Evolutionary conservation across 257 asterid genomes (phyloP).

Genomic region (Nyctanthes arbortristis): DNA sequence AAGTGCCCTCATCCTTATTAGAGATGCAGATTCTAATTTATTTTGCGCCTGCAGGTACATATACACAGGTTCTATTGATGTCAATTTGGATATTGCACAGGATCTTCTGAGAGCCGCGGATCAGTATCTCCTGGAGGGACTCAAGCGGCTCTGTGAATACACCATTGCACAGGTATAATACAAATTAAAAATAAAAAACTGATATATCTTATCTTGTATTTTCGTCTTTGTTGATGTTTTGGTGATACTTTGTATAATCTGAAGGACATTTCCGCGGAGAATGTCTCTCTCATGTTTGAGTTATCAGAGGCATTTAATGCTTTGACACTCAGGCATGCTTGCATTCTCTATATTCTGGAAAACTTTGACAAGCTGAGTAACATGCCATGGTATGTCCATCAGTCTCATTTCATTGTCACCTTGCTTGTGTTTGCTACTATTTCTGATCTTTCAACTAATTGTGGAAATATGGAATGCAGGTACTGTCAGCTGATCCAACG

Average conservation of each 20-base stretch:
- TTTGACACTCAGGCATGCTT: conserved; percentile 67
- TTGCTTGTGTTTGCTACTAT: neutral
- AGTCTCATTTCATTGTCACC: neutral
- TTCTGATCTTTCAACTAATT: neutral
- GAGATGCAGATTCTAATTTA: conserved; percentile 11
- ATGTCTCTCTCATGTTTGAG: conserved; percentile 84
- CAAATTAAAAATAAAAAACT: neutral
- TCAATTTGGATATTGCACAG: conserved; percentile 78
- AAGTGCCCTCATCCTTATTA: neutral
- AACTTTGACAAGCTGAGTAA: conserved; percentile 59
- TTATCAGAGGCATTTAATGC: conserved; percentile 95
- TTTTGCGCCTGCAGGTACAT: conserved; percentile 56
- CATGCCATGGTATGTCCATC: conserved; percentile 64
- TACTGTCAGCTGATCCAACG: conserved; percentile 68
- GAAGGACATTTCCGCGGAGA: conserved; percentile 83
- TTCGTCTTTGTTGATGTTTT: conserved; percentile 9
- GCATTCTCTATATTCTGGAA: conserved; percentile 79
- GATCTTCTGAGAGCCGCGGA: conserved; percentile 97
- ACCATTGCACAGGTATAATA: conserved; percentile 82
- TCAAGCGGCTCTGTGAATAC: conserved; percentile 88
- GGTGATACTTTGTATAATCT: conserved; percentile 30
- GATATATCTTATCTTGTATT: neutral
- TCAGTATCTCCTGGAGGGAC: conserved; percentile 97
- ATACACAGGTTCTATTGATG: conserved; percentile 91
- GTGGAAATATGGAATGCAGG: conserved; percentile 49